Base-by-base conservation (phyloP, 176 grass and related monocot species). In the Carex kokanica region DNA sequence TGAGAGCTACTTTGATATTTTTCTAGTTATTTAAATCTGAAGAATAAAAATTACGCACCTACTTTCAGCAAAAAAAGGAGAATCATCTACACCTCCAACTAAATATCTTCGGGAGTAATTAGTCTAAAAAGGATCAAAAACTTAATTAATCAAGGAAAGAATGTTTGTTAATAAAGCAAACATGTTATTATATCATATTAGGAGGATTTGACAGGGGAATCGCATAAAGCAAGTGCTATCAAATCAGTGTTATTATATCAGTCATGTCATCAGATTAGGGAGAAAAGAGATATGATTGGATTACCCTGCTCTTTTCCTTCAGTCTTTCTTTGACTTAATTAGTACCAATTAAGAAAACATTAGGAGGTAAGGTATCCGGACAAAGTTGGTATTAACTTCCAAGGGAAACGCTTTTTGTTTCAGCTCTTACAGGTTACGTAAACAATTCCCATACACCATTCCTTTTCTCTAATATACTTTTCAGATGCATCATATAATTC, bases 131-230 rank as follows among this genome's bases (percentile, higher is more conserved):
- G 21, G 5, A 24, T 31, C 29, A 43, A 10, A 11, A 65, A 53
- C 21, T 49, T 67, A 31, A 67, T 82, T n/a, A 82, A 67, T 24
- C 17, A 3, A 82, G 34, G 36, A 64, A 24, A 54, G 23, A 82
- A 82, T 82, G 2, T 51, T 82, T 82, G 79, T 82, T 11, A 66
- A 51, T 12, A 15, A 82, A 82, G 79, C 79, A 51, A 82, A 65
- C 3, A 34, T 34, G 32, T 34, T 34, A 34, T 34, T 34, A 34
- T 34, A 34, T 34, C 32, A 34, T 38, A 31, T 49, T 66, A 23
- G 21, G 38, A 67, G 8, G 38, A 82, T 82, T 64, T 66, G 60
- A 81, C 49, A 47, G 36, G 60, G n/a, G 21, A 53, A 67, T 82
- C 60, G 25, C 43, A 27, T 66, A 82, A 82, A 82, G 79, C 78